Conservation (phyloP, 441 rosid genomes). For the Flueggea neowawraea region DNA sequence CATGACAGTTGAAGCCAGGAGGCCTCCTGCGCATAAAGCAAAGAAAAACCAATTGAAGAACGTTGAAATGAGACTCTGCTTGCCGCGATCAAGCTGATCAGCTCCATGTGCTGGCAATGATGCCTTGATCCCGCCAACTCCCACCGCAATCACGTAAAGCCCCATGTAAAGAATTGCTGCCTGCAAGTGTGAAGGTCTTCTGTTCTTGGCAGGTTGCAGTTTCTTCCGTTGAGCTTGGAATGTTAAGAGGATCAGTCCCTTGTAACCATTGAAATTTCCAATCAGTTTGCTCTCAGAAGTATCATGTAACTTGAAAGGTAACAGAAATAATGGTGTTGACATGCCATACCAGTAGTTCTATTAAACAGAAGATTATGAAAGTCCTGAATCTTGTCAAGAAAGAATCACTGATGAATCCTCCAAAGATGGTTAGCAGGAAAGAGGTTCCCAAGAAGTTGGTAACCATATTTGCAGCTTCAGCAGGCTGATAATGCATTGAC, state of each 20-base stretch:
- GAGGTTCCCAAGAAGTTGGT: slow-evolving; percentile 62
- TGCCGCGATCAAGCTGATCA: slow-evolving; percentile 44
- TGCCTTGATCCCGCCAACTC: slow-evolving; percentile 62
- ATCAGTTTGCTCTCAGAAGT: neutral
- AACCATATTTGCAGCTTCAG: slow-evolving; percentile 55
- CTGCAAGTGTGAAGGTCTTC: slow-evolving; percentile 28
- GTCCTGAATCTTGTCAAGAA: slow-evolving; percentile 45
- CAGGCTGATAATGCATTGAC: slow-evolving; percentile 49
- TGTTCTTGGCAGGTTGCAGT: slow-evolving; percentile 31
- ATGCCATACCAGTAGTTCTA: slow-evolving; percentile 38
- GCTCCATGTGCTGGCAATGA: slow-evolving; percentile 58
- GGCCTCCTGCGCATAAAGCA: slow-evolving; percentile 43
- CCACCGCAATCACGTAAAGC: slow-evolving; percentile 43
- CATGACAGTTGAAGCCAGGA: slow-evolving; percentile 43
- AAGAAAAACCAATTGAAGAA: slow-evolving; percentile 68
- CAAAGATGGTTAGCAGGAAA: slow-evolving; percentile 52
- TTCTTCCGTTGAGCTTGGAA: slow-evolving; percentile 38
- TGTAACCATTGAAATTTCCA: neutral
- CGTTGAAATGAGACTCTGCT: slow-evolving; percentile 34
- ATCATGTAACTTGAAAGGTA: too few species aligned
- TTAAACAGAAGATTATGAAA: slow-evolving; percentile 32
- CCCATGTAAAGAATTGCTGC: slow-evolving; percentile 41
- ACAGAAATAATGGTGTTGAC: neutral
- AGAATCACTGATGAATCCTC: slow-evolving; percentile 57
- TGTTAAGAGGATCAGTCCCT: slow-evolving; percentile 55